Base-by-base conservation (phyloP, 305 asterid species). In the Nicotiana rustica region DNA sequence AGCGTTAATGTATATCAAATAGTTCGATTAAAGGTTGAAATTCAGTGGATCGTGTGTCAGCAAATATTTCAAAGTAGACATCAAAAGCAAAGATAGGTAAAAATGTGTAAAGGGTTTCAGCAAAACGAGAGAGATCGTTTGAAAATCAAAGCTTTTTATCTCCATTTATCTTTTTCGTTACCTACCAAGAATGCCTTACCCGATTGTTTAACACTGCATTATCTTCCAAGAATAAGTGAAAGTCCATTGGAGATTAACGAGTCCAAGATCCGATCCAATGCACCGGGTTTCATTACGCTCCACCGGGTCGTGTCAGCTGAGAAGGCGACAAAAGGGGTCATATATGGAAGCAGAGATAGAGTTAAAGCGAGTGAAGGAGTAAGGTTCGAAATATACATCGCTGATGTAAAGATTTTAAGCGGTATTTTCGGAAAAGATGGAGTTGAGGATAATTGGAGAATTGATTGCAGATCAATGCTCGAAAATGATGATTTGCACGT, bases 91-190 rank as follows among this genome's bases (percentile, higher is more conserved):
- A 33, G 33, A 25, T 33, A 67, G 3, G 6, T 8, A 10, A 84
- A 18, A 65, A 93, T 94, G 98, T 94, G 98, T 70, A 85, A 88
- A 82, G 98, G 97, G 1, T 91, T 86, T 71, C 89, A 86, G 47
- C 89, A 59, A 5, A 86, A 82, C 87, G 90, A 88, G n/a, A 68
- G 84, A 17, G 91, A 90, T 1, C 81, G 86, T 79, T 33, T 94
- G 79, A 91, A 80, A 78, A 90, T 92, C 87, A 90, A 85, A 82
- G 88, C 95, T 2, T 90, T 94, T 82, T 86, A 86, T 84, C 64
- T 90, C 3, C 91, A 88, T 15, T 29, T 94, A 41, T 77, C 91
- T 3, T 77, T 71, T 35, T 38, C 89, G 6, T 31, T 82, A 80
- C 47, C 85, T 31, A 41, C 78, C 0, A 80, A 17, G 14, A 70